Percentiles rank a stretch among this genome's conserved stretches.
These are phyloP conservation scores for Starmerella floricola DNA, from an alignment of 805 yeast genomes.

Conservation along the genomic window DNA sequence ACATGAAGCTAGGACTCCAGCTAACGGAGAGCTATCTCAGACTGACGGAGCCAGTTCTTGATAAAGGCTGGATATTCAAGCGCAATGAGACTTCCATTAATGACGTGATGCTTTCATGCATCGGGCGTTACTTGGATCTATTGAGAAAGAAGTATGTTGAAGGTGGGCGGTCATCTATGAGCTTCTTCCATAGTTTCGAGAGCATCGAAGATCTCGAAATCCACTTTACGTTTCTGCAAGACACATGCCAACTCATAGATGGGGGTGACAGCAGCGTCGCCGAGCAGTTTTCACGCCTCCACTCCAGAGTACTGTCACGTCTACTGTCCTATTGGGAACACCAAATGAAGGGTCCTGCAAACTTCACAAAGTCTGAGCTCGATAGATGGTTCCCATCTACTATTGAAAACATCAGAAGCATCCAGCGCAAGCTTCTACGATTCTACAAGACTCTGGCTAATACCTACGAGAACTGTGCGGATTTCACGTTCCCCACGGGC, in stretches of 20 bases:
- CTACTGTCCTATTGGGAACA: conserved; percentile 57
- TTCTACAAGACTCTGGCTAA: conserved; percentile 56
- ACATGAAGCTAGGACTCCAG: conserved; percentile 61
- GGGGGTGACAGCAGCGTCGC: conserved; percentile 76
- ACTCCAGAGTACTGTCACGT: conserved; percentile 55
- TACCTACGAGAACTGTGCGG: conserved; percentile 59
- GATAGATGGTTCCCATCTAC: conserved; percentile 39
- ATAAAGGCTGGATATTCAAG: conserved; percentile 60
- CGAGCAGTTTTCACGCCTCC: conserved; percentile 55
- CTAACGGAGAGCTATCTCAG: conserved; percentile 55
- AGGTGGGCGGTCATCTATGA: conserved; percentile 42
- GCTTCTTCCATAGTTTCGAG: conserved; percentile 66
- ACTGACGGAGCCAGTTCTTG: conserved; percentile 39
- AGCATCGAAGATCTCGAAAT: conserved; percentile 82
- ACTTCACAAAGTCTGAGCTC: conserved; percentile 33
- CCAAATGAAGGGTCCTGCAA: conserved; percentile 54
- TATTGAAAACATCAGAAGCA: conserved; percentile 32
- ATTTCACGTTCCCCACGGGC: conserved; percentile 28
- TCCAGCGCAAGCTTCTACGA: conserved; percentile 72
- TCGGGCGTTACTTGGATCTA: conserved; percentile 55
- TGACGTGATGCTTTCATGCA: conserved; percentile 56
- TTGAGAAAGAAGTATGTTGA: conserved; percentile 69
- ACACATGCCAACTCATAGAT: conserved; percentile 64
- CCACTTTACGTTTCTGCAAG: conserved; percentile 67
- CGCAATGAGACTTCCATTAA: conserved; percentile 56